Evolutionary conservation across 2,329 filamentous ascomycete genomes (phyloP), one percentile per base, ranked within the genome.

Genomic region (Cercospora sp.): DNA sequence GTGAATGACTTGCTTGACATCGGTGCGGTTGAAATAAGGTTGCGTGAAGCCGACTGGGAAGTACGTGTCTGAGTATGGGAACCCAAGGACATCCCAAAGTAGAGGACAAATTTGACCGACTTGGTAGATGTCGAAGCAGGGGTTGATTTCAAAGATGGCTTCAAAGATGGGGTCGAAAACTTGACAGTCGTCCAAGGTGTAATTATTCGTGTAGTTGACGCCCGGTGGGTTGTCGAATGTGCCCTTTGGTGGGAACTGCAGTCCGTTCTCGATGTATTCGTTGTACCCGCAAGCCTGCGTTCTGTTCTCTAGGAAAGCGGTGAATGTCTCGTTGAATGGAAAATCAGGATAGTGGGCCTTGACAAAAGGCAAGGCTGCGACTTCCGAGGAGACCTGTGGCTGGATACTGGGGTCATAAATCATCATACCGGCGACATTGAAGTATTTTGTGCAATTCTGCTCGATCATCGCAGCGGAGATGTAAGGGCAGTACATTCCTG

Each of bases 11-110:
- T 75, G 70, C 69, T 85, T 81, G 4, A 86, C 84, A 68, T 86
- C 84, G 10, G 79, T 81, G 18, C 84, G 82, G 74, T 86, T 84
- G 79, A 86, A 86, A 77, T 85, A 86, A 37, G 58, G 49, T 24
- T 68, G 57, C 16, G 51, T 62, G 51, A 69, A 62, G 10, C 63
- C 63, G 51, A 66, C 63, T n/a, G 63, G 63, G 13, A 67, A 53
- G 59, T 67, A 71, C 51, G 65, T 65, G 13, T 21, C 32, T 13
- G 49, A 49, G 45, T 70, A 63, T 9, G 69, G 65, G 40, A 66
- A 65, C 1, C 72, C 71, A 0, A 75, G 69, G 7, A 66, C 66
- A 62, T 60, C 51, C 28, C 40, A 62, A 16, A 59, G 63, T 10
- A 64, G 71, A 3, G 76, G 76, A 49, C 77, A 78, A 12, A 68